phyloP scores from a whole-genome alignment of 1,284 basidiomycete species.

The Singerocomus inundabilis region DNA sequence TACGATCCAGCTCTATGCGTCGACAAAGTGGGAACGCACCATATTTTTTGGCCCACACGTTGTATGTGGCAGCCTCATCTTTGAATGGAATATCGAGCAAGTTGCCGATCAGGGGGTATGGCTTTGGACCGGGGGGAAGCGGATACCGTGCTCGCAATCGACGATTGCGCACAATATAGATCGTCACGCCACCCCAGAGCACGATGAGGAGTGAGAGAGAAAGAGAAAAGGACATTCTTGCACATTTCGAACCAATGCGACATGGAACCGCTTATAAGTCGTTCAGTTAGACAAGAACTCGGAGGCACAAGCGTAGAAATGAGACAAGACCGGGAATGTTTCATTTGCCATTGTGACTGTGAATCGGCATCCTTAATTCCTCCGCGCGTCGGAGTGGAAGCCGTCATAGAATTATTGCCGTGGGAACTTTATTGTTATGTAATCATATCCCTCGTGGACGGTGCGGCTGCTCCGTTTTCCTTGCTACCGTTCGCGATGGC shows the following conservation, averaged over 20 bases:
- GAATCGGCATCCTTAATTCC: too few relatives aligned
- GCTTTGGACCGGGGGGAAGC: constrained; percentile 33
- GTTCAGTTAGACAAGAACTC: constrained; percentile 17
- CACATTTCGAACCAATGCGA: constrained; percentile 1
- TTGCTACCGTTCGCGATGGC: constrained; percentile 16
- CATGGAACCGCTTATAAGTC: constrained; percentile 24
- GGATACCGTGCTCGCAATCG: constrained; percentile 10
- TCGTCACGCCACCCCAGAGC: constrained; percentile 20
- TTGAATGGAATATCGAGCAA: constrained; percentile 30
- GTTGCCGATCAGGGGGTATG: constrained; percentile 36
- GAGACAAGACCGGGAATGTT: constrained; percentile 15
- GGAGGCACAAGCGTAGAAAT: constrained; percentile 1
- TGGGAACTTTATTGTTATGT: constrained; percentile 1
- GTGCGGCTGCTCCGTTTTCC: background rate
- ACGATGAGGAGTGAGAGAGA: constrained; percentile 22
- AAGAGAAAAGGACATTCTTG: constrained; percentile 20
- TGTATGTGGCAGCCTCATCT: constrained; percentile 32
- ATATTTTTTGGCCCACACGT: constrained; percentile 34
- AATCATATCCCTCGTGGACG: background rate
- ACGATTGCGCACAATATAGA: constrained; percentile 22
- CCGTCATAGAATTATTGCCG: background rate
- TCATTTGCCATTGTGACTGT: constrained; percentile 14
- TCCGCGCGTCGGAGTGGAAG: too few relatives aligned
- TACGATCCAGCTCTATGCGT: background rate
- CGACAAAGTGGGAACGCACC: constrained; percentile 19